Percentiles rank a stretch among this genome's conserved stretches.
phyloP scores from a whole-genome alignment of 306 rosid species.

The Pyrus communis region DNA sequence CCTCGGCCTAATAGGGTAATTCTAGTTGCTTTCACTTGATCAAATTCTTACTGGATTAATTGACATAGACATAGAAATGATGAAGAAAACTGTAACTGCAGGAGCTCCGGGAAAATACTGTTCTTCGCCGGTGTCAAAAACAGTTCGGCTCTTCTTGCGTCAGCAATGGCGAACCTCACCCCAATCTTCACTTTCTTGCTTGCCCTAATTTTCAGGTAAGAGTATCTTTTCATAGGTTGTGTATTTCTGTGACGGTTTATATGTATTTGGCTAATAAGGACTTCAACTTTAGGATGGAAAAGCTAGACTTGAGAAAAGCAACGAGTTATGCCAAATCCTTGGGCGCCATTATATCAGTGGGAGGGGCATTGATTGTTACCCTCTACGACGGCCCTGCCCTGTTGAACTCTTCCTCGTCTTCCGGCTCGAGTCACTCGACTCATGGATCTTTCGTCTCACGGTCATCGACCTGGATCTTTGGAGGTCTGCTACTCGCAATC shows the following conservation, averaged over 20 bases:
- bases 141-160: conserved; percentile 35
- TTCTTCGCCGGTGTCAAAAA: conserved; percentile 24
- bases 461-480: conserved; percentile 26
- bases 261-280: background rate
- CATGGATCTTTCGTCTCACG: background rate
- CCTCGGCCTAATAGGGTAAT: conserved; percentile 37
- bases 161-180: conserved; percentile 34
- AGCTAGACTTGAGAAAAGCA: conserved; percentile 15
- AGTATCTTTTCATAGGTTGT: background rate
- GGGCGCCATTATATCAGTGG: conserved; percentile 30
- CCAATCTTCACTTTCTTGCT: conserved; percentile 36
- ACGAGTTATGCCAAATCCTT: conserved; percentile 27
- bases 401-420: conserved; percentile 2
- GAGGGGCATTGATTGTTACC: conserved; percentile 36
- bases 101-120: conserved; percentile 30
- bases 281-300: conserved; percentile 32
- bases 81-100: background rate
- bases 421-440: background rate
- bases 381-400: conserved; percentile 33
- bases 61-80: background rate
- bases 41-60: background rate
- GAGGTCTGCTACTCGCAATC: conserved; percentile 30
- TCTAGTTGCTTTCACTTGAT: background rate
- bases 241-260: background rate
- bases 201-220: conserved; percentile 30